A percentile compares a stretch with the other conserved stretches of the same genome.
phyloP scores from a whole-genome alignment of 148 eudicot species.

The Diospyros lotus region DNA sequence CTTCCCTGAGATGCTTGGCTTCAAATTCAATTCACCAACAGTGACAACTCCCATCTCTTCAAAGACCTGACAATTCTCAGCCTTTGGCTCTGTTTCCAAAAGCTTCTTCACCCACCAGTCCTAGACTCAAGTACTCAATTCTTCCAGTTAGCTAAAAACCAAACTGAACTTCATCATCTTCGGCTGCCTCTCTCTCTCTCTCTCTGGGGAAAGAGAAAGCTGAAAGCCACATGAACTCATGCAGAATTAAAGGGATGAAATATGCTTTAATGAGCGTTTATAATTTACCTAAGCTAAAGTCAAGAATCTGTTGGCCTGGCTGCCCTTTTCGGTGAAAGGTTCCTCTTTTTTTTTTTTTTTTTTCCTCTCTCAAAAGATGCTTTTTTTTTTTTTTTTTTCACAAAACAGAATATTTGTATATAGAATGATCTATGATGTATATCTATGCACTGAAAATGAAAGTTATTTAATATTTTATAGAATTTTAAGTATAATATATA shows the following conservation, averaged over 20 bases:
- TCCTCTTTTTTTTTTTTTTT: not conserved
- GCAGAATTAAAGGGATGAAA: conserved; percentile 35
- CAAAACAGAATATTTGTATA: too few species aligned
- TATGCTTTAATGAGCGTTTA: conserved; percentile 20
- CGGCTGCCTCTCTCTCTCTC: conserved; percentile 2
- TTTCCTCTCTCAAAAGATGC: too few species aligned
- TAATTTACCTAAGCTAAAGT: conserved; percentile 38
- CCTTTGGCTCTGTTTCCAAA: not conserved
- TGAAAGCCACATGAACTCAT: conserved; percentile 39
- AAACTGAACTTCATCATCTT: not conserved
- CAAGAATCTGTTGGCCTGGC: conserved; percentile 35
- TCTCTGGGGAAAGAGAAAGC: conserved; percentile 17
- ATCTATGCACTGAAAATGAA: too few species aligned
- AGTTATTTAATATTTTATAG: too few species aligned
- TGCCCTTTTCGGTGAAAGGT: conserved; percentile 81
- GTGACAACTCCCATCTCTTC: conserved; percentile 66
- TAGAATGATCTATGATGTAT: too few species aligned
- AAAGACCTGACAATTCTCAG: conserved; percentile 9
- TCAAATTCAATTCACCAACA: conserved; percentile 47
- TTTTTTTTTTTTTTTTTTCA: too few species aligned
- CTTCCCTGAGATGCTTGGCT: conserved; percentile 73
- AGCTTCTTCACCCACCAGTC: not conserved
- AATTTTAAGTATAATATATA: too few species aligned
- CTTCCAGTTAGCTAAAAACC: not conserved
- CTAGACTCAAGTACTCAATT: not conserved